phyloP scores from a whole-genome alignment of 352 stramenopile genomes.

The Globisporangium abappressorium region DNA sequence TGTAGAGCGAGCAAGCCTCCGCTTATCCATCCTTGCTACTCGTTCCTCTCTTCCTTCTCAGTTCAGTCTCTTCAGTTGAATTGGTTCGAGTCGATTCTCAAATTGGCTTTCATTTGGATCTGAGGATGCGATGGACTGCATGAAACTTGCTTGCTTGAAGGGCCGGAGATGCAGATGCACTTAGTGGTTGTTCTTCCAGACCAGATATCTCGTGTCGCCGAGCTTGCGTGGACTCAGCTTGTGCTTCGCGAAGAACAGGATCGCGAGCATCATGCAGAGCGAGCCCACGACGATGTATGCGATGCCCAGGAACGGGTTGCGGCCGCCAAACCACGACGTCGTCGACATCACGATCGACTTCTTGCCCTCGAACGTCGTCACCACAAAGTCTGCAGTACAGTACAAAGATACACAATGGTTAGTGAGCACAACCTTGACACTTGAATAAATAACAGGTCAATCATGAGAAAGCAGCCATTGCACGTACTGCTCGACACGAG shows the following conservation, averaged over 20 bases:
- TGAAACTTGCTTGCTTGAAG: neutral
- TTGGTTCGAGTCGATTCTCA: neutral
- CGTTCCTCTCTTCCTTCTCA: neutral
- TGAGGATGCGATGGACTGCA: neutral
- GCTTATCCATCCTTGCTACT: neutral
- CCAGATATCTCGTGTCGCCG: conserved; percentile 93
- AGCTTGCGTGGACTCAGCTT: conserved; percentile 93
- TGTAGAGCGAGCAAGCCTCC: neutral
- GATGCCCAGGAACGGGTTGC: conserved; percentile 95
- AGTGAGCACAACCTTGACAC: conserved; percentile 4
- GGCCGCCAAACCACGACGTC: conserved; percentile 95
- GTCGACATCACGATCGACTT: conserved; percentile 97
- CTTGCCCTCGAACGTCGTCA: conserved; percentile 93
- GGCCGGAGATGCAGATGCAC: neutral
- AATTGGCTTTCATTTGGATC: neutral
- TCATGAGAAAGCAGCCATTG: neutral
- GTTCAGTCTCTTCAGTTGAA: neutral
- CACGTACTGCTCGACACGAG: conserved; percentile 82
- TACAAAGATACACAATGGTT: neutral
- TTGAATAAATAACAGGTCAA: neutral
- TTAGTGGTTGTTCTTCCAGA: conserved; percentile 96
- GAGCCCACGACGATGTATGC: conserved; percentile 95
- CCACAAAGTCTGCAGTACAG: conserved; percentile 89
- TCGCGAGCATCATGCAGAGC: conserved; percentile 91
- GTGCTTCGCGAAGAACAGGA: conserved; percentile 97